Evolutionary conservation across 2,329 filamentous ascomycete genomes (phyloP), one percentile per base, ranked within the genome.

Genomic region (Exophiala dermatitidis): DNA sequence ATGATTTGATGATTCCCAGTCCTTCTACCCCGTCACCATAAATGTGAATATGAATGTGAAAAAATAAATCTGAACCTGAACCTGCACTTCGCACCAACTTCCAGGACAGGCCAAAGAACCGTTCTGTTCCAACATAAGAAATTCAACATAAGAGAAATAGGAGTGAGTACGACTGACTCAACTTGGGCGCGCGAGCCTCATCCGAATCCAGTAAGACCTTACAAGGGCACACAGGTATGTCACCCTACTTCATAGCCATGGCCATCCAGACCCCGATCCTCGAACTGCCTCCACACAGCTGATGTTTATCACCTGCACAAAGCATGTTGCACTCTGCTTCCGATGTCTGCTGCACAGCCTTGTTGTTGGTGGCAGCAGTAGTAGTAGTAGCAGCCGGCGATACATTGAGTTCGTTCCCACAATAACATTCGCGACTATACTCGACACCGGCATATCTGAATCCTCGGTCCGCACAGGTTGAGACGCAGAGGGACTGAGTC

Each of bases 401-500:
- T 1, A 19, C 19, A 19, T 31, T 42, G 12, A 66, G 42, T 0
- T 54, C 47, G 46, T 65, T 63, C 4, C 64, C 67, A 57, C 67
- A 69, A 50, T 55, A 63, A 58, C 68, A 71, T 54, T 70, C 67
- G 31, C 61, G 49, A 9, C 64, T 63, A 55, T 70, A 73, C 53
- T 74, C 71, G 5, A 70, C 65, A 38, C 71, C 71, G 30, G 68
- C 69, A 54, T 66, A 69, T 1, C 53, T 62, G 34, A 65, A 69
- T 1, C 61, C 64, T 4, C 49, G 47, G 44, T 36, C 44, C n/a
- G 41, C 33, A 40, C 63, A 65, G 37, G 46, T 44, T 26, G 48
- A 28, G 6, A 60, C 50, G 42, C 61, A 79, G 5, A 56, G 50
- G 48, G 63, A 62, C 19, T 62, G 56, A n/a, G 79, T 82, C 63